phyloP scores from a whole-genome alignment of 2,329 filamentous ascomycete genomes.

The Xylariaceae sp. region DNA sequence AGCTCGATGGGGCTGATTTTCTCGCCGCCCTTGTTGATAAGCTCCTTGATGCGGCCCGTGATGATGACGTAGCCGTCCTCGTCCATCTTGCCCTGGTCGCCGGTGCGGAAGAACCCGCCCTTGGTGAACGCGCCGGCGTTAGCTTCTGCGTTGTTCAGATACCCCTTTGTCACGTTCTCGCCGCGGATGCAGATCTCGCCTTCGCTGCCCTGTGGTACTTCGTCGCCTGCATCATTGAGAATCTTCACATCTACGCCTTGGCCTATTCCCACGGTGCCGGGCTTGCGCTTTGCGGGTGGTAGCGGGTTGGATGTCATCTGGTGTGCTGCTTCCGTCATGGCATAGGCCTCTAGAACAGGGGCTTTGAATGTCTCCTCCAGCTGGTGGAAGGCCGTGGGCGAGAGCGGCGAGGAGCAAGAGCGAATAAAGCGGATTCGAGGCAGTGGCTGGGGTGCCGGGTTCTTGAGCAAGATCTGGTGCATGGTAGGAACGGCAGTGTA shows the following conservation, averaged over 20 bases:
- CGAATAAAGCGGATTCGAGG: conserved; percentile 79
- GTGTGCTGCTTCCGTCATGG: conserved; percentile 86
- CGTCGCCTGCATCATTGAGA: conserved; percentile 61
- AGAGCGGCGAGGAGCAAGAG: conserved; percentile 78
- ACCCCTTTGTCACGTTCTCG: conserved; percentile 78
- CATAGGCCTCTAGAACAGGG: conserved; percentile 82
- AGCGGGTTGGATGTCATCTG: conserved; percentile 76
- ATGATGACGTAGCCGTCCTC: conserved; percentile 77
- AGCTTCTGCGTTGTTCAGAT: conserved; percentile 74
- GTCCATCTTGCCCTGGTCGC: conserved; percentile 78
- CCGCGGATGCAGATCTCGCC: conserved; percentile 80
- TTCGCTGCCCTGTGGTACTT: conserved; percentile 63
- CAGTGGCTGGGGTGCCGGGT: conserved; percentile 59
- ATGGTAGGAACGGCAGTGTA: conserved; percentile 92
- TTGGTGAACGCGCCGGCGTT: conserved; percentile 69
- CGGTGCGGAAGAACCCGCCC: conserved; percentile 79
- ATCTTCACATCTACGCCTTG: conserved; percentile 81
- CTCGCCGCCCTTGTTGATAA: conserved; percentile 87
- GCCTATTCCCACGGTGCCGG: conserved; percentile 75
- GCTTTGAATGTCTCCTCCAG: conserved; percentile 70
- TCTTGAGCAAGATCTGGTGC: conserved; percentile 80
- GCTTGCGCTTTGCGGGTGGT: conserved; percentile 66
- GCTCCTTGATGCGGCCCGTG: conserved; percentile 87
- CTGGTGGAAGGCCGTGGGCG: conserved; percentile 74
- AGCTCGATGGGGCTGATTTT: conserved; percentile 86